Conservation (phyloP, 768 basidiomycete species). For the Daedalea quercina region DNA sequence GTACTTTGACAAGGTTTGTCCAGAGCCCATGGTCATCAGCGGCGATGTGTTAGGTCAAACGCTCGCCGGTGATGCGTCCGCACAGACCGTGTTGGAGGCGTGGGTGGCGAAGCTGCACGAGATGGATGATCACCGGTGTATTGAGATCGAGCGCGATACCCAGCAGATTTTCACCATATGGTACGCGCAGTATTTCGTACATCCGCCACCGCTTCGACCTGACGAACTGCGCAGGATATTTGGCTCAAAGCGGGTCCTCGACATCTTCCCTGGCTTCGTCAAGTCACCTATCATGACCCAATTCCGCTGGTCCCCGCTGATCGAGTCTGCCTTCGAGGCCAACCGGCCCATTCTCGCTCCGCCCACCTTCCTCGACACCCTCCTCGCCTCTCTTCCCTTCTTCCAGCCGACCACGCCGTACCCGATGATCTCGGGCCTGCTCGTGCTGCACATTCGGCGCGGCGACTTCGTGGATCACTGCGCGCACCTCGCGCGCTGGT, state of each 20-base stretch:
- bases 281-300: slow-evolving; percentile 41
- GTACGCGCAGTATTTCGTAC: not conserved
- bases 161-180: slow-evolving; percentile 13
- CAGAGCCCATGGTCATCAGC: slow-evolving; percentile 26
- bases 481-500: slow-evolving; percentile 25
- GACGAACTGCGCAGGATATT: slow-evolving; percentile 11
- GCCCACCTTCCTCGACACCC: not conserved
- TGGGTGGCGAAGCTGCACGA: slow-evolving; percentile 31
- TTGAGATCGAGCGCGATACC: slow-evolving; percentile 10
- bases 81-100: slow-evolving; percentile 26
- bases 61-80: slow-evolving; percentile 26
- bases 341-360: slow-evolving; percentile 16
- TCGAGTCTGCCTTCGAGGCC: slow-evolving; percentile 30
- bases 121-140: slow-evolving; percentile 30
- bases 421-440: slow-evolving; percentile 29
- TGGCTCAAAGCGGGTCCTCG: slow-evolving; percentile 14
- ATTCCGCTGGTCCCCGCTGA: slow-evolving; percentile 52
- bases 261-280: slow-evolving; percentile 35
- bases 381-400: not conserved
- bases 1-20: slow-evolving; percentile 37
- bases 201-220: not conserved
- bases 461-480: slow-evolving; percentile 44
- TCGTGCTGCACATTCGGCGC: slow-evolving; percentile 45
- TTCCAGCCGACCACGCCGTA: slow-evolving; percentile 7
- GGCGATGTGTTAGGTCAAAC: slow-evolving; percentile 16